Conservation (phyloP, 1,284 basidiomycete genomes). For the Moniliella sp. region DNA sequence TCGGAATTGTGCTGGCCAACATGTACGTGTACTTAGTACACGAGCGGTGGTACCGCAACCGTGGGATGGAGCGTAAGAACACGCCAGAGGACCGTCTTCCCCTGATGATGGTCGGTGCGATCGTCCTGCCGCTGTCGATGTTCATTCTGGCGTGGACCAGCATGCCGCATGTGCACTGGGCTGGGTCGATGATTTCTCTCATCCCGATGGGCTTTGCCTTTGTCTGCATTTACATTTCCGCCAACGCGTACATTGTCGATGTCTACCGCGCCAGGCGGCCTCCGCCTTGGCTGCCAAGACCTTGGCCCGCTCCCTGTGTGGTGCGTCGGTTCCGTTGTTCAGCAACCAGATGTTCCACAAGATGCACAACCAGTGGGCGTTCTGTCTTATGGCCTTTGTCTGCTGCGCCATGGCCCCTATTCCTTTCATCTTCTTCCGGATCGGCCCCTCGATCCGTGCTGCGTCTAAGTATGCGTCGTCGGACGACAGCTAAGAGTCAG, state of each 20-base stretch:
- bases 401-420: slow-evolving; percentile 49
- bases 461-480: too few relatives aligned
- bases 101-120: slow-evolving; percentile 23
- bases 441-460: too few relatives aligned
- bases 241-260: slow-evolving; percentile 34
- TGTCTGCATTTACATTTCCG: slow-evolving; percentile 42
- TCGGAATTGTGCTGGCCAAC: slow-evolving; percentile 3
- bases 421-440: slow-evolving; percentile 38
- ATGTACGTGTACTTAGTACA: not conserved
- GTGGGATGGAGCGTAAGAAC: too few relatives aligned
- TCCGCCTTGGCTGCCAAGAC: slow-evolving; percentile 46
- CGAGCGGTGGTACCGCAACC: too few relatives aligned
- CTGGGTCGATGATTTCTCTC: slow-evolving; percentile 38
- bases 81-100: slow-evolving; percentile 24
- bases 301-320: slow-evolving; percentile 46
- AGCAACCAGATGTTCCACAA: slow-evolving; percentile 39
- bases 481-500: too few relatives aligned
- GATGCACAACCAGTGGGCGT: slow-evolving; percentile 53
- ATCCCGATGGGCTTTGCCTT: slow-evolving; percentile 34
- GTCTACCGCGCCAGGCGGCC: slow-evolving; percentile 39
- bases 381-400: slow-evolving; percentile 50
- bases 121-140: slow-evolving; percentile 26
- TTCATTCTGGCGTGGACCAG: slow-evolving; percentile 22
- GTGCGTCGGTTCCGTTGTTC: slow-evolving; percentile 40
- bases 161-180: slow-evolving; percentile 31